Percentiles rank a stretch among this genome's conserved stretches.
These are phyloP conservation scores for Diplogelasinospora grovesii DNA, from an alignment of 495 filamentous ascomycete species.

Conservation along the genomic window DNA sequence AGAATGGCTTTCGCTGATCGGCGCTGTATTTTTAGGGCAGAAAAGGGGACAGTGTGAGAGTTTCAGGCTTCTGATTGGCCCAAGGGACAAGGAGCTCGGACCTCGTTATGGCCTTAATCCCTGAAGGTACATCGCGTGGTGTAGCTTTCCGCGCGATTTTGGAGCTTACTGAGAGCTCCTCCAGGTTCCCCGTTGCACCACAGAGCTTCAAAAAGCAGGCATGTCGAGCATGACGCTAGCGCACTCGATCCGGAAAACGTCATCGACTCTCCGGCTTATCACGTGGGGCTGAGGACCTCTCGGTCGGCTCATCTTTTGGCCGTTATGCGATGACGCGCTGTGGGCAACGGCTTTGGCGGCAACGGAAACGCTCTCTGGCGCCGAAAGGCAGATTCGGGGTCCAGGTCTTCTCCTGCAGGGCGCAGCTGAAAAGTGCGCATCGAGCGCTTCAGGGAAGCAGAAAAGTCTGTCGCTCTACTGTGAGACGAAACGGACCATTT, in stretches of 20 bases:
- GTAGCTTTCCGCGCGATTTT: background rate
- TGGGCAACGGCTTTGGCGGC: too few species aligned
- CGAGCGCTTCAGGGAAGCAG: too few species aligned
- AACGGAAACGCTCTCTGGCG: too few species aligned
- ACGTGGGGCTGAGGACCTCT: too few species aligned
- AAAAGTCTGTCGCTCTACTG: too few species aligned
- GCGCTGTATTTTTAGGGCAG: background rate
- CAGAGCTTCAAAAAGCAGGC: background rate
- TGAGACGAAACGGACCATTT: too few species aligned
- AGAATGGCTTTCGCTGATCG: background rate
- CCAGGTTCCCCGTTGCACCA: background rate
- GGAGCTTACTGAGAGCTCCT: background rate
- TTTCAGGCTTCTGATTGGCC: constrained; percentile 6
- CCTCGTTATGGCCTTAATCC: constrained; percentile 6
- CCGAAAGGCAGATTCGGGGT: too few species aligned
- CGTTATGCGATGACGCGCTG: too few species aligned
- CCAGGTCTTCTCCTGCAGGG: too few species aligned
- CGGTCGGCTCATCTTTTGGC: too few species aligned
- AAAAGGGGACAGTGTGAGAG: background rate
- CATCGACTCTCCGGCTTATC: constrained; percentile 1
- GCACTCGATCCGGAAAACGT: background rate
- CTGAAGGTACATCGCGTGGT: background rate
- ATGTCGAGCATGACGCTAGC: background rate
- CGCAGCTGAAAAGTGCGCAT: too few species aligned
- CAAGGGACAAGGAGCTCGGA: constrained; percentile 12